A percentile compares a stretch with the other conserved stretches of the same genome.
Conservation (phyloP, 2,329 filamentous ascomycete species). For the Pseudopithomyces chartarum region DNA sequence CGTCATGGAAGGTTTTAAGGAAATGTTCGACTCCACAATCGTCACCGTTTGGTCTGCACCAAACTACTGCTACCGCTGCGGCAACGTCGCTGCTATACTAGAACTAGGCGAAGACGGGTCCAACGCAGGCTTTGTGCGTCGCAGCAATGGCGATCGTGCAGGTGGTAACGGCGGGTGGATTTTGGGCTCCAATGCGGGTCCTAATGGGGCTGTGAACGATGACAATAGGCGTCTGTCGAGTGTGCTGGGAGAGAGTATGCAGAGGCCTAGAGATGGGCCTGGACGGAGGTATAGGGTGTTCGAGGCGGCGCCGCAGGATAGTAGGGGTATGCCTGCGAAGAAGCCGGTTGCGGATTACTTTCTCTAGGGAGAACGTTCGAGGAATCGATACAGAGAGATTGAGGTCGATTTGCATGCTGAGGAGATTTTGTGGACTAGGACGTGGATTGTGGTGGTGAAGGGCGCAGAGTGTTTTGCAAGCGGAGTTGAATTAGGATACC, state of each 20-base stretch:
- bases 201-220: constrained; percentile 34
- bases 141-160: constrained; percentile 71
- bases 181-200: constrained; percentile 36
- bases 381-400: background rate
- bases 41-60: constrained; percentile 95
- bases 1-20: constrained; percentile 99
- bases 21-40: constrained; percentile 90
- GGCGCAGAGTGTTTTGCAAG: constrained; percentile 7
- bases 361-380: constrained; percentile 53
- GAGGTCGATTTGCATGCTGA: background rate
- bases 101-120: constrained; percentile 85
- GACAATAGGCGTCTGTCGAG: constrained; percentile 40
- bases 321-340: constrained; percentile 96
- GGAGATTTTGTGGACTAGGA: background rate
- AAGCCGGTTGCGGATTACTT: constrained; percentile 99
- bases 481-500: constrained; percentile 9
- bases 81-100: constrained; percentile 80
- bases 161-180: constrained; percentile 48
- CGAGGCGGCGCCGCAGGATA: constrained; percentile 94
- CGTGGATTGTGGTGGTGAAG: background rate
- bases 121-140: constrained; percentile 52
- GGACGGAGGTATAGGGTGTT: constrained; percentile 93
- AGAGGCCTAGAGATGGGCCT: constrained; percentile 64
- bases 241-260: constrained; percentile 51
- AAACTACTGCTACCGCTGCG: constrained; percentile 65